A percentile compares a stretch with the other conserved stretches of the same genome.
Evolutionary conservation across 2,329 filamentous ascomycete genomes (phyloP).

Genomic region (Cephalotrichum gorgonifer): DNA sequence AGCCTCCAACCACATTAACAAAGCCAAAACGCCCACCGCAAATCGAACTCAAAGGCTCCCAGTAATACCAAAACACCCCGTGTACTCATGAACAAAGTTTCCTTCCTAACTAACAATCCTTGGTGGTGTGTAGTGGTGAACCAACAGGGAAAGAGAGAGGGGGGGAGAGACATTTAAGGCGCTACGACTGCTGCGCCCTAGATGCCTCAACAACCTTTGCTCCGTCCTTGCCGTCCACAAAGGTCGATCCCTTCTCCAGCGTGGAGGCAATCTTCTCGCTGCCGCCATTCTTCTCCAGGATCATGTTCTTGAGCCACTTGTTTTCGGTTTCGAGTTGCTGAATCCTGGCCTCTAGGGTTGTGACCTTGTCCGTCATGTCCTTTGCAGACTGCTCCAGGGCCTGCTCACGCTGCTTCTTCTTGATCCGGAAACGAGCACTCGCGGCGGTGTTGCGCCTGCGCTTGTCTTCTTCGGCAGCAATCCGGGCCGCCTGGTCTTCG

Average conservation of each 20-base stretch:
- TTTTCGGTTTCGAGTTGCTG: slow-evolving; percentile 74
- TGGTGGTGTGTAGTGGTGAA: no score
- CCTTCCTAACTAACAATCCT: no score
- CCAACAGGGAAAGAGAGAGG: no score
- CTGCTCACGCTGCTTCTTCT: slow-evolving; percentile 93
- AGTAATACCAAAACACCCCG: no score
- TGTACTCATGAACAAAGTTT: no score
- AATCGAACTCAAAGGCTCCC: no score
- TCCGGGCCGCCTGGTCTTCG: slow-evolving; percentile 58
- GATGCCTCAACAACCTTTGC: slow-evolving; percentile 43
- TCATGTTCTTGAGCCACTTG: slow-evolving; percentile 69
- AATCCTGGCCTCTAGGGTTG: slow-evolving; percentile 60
- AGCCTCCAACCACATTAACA: no score
- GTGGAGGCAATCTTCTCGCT: slow-evolving; percentile 34
- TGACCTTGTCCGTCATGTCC: slow-evolving; percentile 73
- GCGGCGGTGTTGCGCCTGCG: slow-evolving; percentile 81
- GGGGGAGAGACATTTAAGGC: no score
- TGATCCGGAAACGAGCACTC: slow-evolving; percentile 79
- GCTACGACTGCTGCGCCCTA: no score
- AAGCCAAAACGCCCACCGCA: no score
- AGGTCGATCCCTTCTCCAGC: slow-evolving; percentile 39
- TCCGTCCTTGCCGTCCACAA: slow-evolving; percentile 5
- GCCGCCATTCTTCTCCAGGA: slow-evolving; percentile 70
- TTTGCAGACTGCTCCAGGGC: slow-evolving; percentile 72
- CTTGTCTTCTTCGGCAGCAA: slow-evolving; percentile 81